Base-by-base conservation (phyloP, 805 yeast species). In the Ogataea chonburiensis region DNA sequence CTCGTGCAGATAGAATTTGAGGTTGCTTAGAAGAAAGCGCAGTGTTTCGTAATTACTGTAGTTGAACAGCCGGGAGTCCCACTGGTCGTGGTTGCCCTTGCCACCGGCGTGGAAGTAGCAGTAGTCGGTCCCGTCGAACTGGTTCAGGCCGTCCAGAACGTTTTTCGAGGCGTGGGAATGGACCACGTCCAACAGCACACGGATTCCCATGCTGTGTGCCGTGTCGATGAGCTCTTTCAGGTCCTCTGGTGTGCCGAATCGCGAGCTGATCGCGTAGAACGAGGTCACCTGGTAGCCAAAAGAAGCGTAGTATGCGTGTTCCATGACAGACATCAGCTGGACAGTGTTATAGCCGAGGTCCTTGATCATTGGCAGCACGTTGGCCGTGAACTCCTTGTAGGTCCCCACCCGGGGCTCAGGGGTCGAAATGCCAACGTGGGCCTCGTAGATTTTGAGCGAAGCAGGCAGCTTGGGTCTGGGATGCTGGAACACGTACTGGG, bases 241-340 rank as follows among this genome's bases (percentile, higher is more conserved):
- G 33, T 93, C 97, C 50, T 93, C 98, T 2, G 98, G 98, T 0
- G 96, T 78, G 18, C 98, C 98, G 52, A 71, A 93, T 45, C 98
- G 73, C 6, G 97, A 89, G 35, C 93, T 80, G 16, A 75, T 71
- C 2, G 98, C 97, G 59, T 85, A 91, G 58, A 91, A 93, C 42
- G 82, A 85, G 15, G 98, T 89, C 17, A 91, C 80, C 61, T 91
- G 98, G 60, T 91, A 91, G n/a, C 98, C 98, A 59, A 91, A 91
- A 2, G 96, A 86, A 1, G 97, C 98, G 60, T 91, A 91, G 59
- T 91, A 91, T 2, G 98, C 98, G 60, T 91, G 98, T 63, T 91
- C 98, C 98, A 91, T 91, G 28, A 91, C 75, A 0, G 98, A 97
- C 98, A 91, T 91, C 55, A 91, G 70, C 64, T 91, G 98, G 51